Percentiles rank a stretch among this genome's conserved stretches.
These are phyloP conservation scores for Alternaria postmessia DNA, from an alignment of 2,329 filamentous ascomycete genomes.

Conservation along the genomic window DNA sequence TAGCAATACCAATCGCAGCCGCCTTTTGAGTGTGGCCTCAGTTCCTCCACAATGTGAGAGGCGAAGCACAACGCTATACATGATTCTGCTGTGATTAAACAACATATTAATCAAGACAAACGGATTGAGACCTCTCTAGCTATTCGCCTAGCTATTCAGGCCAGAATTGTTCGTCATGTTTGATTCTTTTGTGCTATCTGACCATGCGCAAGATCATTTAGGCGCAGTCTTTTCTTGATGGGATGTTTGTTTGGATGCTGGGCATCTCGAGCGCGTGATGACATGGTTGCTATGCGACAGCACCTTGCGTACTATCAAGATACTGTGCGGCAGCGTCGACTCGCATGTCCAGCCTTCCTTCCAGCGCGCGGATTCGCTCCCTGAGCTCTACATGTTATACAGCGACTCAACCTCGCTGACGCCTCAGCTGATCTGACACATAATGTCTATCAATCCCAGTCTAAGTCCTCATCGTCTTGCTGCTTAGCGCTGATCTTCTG, in stretches of 20 bases:
- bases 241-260: background rate
- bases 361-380: background rate
- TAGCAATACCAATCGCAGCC: background rate
- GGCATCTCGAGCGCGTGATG: background rate
- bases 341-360: background rate
- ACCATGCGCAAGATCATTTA: background rate
- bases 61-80: background rate
- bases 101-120: background rate
- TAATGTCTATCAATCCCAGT: slow-evolving; percentile 56
- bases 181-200: background rate
- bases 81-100: background rate
- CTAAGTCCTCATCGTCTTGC: slow-evolving; percentile 57
- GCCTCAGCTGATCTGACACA: background rate
- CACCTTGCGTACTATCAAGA: background rate
- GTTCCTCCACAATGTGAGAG: background rate
- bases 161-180: background rate
- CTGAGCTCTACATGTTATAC: background rate
- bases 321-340: background rate
- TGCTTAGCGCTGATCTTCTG: slow-evolving; percentile 42
- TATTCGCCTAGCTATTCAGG: background rate
- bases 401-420: background rate
- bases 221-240: background rate
- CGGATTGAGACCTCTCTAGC: background rate
- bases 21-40: background rate
- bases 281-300: background rate